These are phyloP conservation scores for Rutstroemia sp. DNA, from an alignment of 2,329 filamentous ascomycete species.

Conservation along the genomic window DNA sequence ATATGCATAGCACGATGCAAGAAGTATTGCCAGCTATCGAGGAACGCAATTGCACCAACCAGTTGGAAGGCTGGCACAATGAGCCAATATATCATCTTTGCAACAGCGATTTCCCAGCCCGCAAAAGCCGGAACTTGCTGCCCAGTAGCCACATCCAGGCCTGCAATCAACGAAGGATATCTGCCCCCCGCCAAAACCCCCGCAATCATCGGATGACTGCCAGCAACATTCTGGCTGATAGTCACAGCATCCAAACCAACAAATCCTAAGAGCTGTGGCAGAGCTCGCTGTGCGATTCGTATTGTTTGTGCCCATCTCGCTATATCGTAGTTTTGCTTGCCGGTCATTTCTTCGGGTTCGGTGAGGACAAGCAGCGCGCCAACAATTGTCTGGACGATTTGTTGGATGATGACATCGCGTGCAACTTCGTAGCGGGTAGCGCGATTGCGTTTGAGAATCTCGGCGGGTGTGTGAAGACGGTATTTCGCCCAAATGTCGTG, in stretches of 20 bases:
- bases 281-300: slow-evolving; percentile 67
- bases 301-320: slow-evolving; percentile 84
- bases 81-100: slow-evolving; percentile 73
- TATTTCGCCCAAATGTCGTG: slow-evolving; percentile 85
- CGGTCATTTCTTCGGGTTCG: slow-evolving; percentile 66
- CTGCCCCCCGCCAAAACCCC: slow-evolving; percentile 71
- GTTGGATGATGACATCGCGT: slow-evolving; percentile 86
- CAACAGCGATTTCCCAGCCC: slow-evolving; percentile 69
- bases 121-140: slow-evolving; percentile 64
- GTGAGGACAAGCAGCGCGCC: slow-evolving; percentile 60
- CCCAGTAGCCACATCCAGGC: slow-evolving; percentile 45
- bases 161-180: slow-evolving; percentile 65
- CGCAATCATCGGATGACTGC: slow-evolving; percentile 65
- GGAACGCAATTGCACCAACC: slow-evolving; percentile 61
- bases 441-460: slow-evolving; percentile 84
- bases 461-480: slow-evolving; percentile 88
- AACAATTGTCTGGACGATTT: slow-evolving; percentile 76
- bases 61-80: slow-evolving; percentile 74
- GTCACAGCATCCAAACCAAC: slow-evolving; percentile 70
- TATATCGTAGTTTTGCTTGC: slow-evolving; percentile 78
- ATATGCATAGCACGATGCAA: slow-evolving; percentile 93
- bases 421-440: slow-evolving; percentile 79
- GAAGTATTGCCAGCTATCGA: slow-evolving; percentile 99
- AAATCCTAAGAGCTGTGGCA: slow-evolving; percentile 63
- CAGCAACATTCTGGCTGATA: slow-evolving; percentile 67